Conservation (phyloP, 306 rosid species). For the Rosa rugosa region DNA sequence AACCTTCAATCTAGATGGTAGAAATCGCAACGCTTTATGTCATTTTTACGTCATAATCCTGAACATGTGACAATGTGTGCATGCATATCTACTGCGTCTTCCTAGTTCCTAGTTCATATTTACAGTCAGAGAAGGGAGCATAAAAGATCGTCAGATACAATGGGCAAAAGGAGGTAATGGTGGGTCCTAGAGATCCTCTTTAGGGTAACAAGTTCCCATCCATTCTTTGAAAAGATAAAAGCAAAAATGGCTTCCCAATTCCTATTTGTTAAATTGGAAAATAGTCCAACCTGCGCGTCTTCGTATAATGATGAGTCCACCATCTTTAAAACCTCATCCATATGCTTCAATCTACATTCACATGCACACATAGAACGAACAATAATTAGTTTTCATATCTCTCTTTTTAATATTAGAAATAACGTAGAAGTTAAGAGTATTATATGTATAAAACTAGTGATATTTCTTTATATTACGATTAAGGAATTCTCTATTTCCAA, state of each 20-base stretch:
- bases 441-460: neutral
- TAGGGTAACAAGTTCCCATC: constrained; percentile 25
- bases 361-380: neutral
- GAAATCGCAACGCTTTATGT: neutral
- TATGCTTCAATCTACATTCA: constrained; percentile 2
- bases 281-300: constrained; percentile 13
- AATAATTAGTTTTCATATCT: neutral
- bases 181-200: constrained; percentile 49
- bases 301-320: constrained; percentile 9
- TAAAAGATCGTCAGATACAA: neutral
- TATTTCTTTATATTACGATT: neutral
- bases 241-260: constrained; percentile 34
- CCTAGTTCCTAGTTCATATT: neutral
- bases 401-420: neutral
- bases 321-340: constrained; percentile 3
- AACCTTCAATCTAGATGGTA: neutral
- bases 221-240: constrained; percentile 26
- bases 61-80: neutral
- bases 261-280: neutral
- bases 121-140: constrained; percentile 41
- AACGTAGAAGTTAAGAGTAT: neutral
- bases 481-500: neutral
- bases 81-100: constrained; percentile 5
- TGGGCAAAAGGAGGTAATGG: constrained; percentile 44
- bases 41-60: neutral